A percentile compares a stretch with the other conserved stretches of the same genome.
Conservation (phyloP, 805 yeast genomes). For the Teunomyces cretensis region DNA sequence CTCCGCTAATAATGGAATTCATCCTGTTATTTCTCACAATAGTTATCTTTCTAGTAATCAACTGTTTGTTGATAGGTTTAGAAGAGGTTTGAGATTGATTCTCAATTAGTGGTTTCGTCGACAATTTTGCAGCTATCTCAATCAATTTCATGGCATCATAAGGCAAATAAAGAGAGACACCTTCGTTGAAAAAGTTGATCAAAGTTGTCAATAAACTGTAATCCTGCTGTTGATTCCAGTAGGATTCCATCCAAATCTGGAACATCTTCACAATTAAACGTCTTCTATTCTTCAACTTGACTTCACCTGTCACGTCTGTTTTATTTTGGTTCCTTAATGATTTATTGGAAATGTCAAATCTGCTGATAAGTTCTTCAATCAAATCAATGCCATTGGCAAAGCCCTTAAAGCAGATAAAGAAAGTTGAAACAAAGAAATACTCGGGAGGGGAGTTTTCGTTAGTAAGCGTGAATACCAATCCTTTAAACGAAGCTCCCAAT, state of each 20-base stretch:
- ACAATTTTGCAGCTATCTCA: conserved; percentile 60
- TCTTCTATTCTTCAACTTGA: conserved; percentile 56
- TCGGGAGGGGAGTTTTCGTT: conserved; percentile 66
- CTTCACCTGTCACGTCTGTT: conserved; percentile 25
- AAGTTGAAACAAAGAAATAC: conserved; percentile 67
- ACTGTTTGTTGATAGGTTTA: conserved; percentile 34
- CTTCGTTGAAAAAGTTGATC: conserved; percentile 78
- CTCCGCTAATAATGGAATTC: conserved; percentile 27
- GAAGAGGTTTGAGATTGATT: conserved; percentile 19
- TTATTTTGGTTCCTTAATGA: conserved; percentile 14
- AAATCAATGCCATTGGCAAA: conserved; percentile 68
- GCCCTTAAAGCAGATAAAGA: conserved; percentile 72
- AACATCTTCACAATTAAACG: conserved; percentile 66
- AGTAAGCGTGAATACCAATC: conserved; percentile 62
- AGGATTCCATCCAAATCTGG: conserved; percentile 85
- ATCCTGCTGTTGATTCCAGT: conserved; percentile 73
- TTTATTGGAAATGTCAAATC: conserved; percentile 55
- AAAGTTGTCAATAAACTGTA: conserved; percentile 62
- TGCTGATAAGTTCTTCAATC: conserved; percentile 61
- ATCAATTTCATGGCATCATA: conserved; percentile 62
- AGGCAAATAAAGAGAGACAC: conserved; percentile 59
- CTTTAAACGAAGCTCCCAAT: conserved; percentile 70
- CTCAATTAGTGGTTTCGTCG: conserved; percentile 54
- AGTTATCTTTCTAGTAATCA: conserved; percentile 53
- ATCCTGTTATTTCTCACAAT: conserved; percentile 36